A percentile compares a stretch with the other conserved stretches of the same genome.
phyloP scores from a whole-genome alignment of 805 yeast species.

The Pichia cabralensis region DNA sequence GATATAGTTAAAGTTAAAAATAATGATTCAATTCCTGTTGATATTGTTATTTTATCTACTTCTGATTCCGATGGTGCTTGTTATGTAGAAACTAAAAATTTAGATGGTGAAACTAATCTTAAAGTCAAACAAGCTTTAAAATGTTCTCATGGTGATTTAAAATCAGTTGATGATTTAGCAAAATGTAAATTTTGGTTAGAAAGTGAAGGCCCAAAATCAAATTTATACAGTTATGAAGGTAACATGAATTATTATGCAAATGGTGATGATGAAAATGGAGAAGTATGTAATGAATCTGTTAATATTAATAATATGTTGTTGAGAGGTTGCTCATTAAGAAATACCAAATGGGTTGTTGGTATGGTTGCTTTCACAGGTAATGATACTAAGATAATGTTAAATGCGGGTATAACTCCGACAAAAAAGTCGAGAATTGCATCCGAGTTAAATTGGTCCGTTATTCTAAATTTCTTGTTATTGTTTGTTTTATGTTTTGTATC shows the following conservation, averaged over 20 bases:
- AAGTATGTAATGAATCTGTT: slow-evolving; percentile 47
- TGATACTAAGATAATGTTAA: slow-evolving; percentile 74
- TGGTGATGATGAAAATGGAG: slow-evolving; percentile 28
- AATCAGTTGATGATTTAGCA: slow-evolving; percentile 36
- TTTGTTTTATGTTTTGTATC: slow-evolving; percentile 61
- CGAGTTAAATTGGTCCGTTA: slow-evolving; percentile 61
- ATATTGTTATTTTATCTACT: slow-evolving; percentile 54
- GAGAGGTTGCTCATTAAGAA: slow-evolving; percentile 71
- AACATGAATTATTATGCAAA: slow-evolving; percentile 39
- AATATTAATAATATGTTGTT: slow-evolving; percentile 59
- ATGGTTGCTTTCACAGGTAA: slow-evolving; percentile 67
- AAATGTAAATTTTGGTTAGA: slow-evolving; percentile 57
- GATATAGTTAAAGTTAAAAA: slow-evolving; percentile 58
- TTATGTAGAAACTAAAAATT: slow-evolving; percentile 70
- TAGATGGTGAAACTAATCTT: slow-evolving; percentile 74
- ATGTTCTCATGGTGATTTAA: slow-evolving; percentile 32
- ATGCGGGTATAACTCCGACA: slow-evolving; percentile 72
- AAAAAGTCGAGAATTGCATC: slow-evolving; percentile 65
- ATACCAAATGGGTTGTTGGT: slow-evolving; percentile 78
- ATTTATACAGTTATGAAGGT: slow-evolving; percentile 69
- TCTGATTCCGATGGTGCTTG: slow-evolving; percentile 60
- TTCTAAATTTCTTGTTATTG: slow-evolving; percentile 53
- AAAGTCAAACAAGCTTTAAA: slow-evolving; percentile 69
- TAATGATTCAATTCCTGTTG: slow-evolving; percentile 75
- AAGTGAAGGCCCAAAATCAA: slow-evolving; percentile 77